Evolutionary conservation across 75 land plant genomes (phyloP).

Genomic region (Pinus albicaulis): DNA sequence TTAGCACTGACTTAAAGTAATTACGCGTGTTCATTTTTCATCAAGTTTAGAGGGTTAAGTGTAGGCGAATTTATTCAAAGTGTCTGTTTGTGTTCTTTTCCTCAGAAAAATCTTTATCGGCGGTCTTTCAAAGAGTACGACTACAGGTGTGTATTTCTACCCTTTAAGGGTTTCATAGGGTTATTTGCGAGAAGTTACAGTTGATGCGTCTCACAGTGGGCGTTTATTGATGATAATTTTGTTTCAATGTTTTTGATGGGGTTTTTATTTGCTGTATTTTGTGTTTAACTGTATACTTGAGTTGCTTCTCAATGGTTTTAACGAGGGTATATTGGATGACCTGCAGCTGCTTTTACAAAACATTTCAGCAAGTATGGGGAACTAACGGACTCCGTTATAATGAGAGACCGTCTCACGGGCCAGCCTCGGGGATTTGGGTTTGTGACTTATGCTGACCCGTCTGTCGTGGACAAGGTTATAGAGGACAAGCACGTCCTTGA

Average conservation of each 20-base stretch:
- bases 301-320: neutral
- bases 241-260: neutral
- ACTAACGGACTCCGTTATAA: slow-evolving; percentile 77
- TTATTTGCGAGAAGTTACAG: neutral
- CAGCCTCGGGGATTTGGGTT: slow-evolving; percentile 96
- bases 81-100: neutral
- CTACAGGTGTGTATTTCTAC: slow-evolving; percentile 32
- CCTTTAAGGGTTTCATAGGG: neutral
- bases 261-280: neutral
- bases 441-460: slow-evolving; percentile 85
- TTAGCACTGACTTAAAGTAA: neutral
- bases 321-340: neutral
- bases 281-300: neutral
- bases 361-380: slow-evolving; percentile 93
- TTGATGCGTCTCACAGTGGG: neutral
- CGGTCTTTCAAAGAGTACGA: slow-evolving; percentile 70
- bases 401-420: slow-evolving; percentile 76
- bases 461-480: slow-evolving; percentile 77
- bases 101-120: slow-evolving; percentile 81
- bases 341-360: slow-evolving; percentile 57
- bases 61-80: neutral
- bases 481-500: slow-evolving; percentile 76
- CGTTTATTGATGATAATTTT: neutral
- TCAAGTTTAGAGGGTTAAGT: neutral
- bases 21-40: neutral